Base-by-base conservation (phyloP, 148 eudicot genomes). In the Diospyros lotus region DNA sequence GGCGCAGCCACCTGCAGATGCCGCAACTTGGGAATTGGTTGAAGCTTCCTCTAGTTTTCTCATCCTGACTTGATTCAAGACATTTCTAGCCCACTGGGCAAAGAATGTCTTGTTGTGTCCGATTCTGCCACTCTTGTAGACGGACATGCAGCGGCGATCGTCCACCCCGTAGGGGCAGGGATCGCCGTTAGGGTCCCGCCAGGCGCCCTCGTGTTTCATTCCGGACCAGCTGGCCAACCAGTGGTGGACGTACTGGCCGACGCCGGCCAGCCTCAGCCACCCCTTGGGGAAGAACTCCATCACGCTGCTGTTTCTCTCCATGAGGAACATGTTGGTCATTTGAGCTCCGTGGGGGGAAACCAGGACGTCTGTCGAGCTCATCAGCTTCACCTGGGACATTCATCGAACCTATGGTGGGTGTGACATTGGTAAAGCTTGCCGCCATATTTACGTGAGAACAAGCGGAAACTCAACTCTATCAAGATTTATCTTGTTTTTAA, bases 211-310 rank as follows among this genome's bases (percentile, higher is more conserved):
- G 73, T 87, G 87, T 39, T 72, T 69, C 86, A 87, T 82, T 64
- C 87, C 86, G 0, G 83, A 70, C 73, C 75, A 79, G 60, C 56
- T 45, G 4, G 86, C 90, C 76, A 87, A 56, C 87, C 84, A 84
- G 63, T 78, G 84, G 82, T 75, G 59, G 18, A 64, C 87, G 50
- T 84, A 82, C 66, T 82, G 82, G 12, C 87, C 84, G 3, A 15
- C 9, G 0, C 87, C 90, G 0, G 87, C 90, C 0, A 58, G 76
- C 55, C 82, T 80, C 28, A 75, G 75, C 87, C 87, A 87, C 38
- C 90, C 90, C 58, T 82, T 87, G 4, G 87, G 90, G 74, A 82
- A 84, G 68, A 87, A 82, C 62, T 87, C 87, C 90, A 87, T 82
- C 17, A 84, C 77, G 39, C 84, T 78, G 69, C 90, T 87, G 73